Evolutionary conservation across 2,329 filamentous ascomycete genomes (phyloP).

Genomic region (Drechslera avenae): DNA sequence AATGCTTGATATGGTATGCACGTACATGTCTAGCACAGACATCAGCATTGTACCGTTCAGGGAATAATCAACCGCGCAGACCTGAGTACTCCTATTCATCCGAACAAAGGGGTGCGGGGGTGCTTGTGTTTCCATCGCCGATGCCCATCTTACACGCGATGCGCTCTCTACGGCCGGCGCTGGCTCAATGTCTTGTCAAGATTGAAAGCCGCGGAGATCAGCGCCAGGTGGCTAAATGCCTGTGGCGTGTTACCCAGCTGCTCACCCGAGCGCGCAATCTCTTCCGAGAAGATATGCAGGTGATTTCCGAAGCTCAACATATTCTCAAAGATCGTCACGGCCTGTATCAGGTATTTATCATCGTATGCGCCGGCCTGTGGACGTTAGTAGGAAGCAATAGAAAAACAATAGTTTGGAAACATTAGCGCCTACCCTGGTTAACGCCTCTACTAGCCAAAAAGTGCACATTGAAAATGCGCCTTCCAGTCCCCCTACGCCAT

Average conservation of each 20-base stretch:
- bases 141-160: not conserved
- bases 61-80: too few relatives aligned
- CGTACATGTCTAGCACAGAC: too few relatives aligned
- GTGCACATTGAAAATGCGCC: slow-evolving; percentile 83
- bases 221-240: slow-evolving; percentile 76
- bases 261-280: slow-evolving; percentile 75
- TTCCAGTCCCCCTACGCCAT: slow-evolving; percentile 75
- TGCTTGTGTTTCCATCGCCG: too few relatives aligned
- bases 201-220: slow-evolving; percentile 79
- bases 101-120: too few relatives aligned
- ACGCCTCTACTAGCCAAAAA: slow-evolving; percentile 80
- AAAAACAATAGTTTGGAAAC: not conserved
- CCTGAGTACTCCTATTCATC: too few relatives aligned
- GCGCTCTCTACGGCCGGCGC: slow-evolving; percentile 6
- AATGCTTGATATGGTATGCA: not conserved
- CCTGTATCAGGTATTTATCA: slow-evolving; percentile 63
- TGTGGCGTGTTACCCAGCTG: slow-evolving; percentile 81
- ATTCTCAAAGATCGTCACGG: slow-evolving; percentile 76
- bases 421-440: slow-evolving; percentile 66
- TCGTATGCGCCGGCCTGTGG: slow-evolving; percentile 57
- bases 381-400: slow-evolving; percentile 14
- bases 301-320: slow-evolving; percentile 79
- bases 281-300: slow-evolving; percentile 77
- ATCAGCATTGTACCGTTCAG: too few relatives aligned
- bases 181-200: slow-evolving; percentile 58